Percentiles rank a stretch among this genome's conserved stretches.
Evolutionary conservation across 768 basidiomycete species (phyloP).

Genomic region (Lenzites betulinus): DNA sequence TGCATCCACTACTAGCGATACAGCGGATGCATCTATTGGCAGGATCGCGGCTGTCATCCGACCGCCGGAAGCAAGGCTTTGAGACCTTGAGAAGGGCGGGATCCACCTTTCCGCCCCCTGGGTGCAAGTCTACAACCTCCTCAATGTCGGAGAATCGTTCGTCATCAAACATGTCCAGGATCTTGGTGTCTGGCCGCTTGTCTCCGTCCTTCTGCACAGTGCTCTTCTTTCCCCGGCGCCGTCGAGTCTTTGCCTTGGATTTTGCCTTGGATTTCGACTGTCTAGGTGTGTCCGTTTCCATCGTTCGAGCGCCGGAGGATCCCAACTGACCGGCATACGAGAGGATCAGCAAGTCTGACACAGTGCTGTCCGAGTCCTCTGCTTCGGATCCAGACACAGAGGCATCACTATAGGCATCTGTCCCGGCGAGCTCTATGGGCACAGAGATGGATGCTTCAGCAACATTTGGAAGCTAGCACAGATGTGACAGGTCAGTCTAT

Average conservation of each 20-base stretch:
- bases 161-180: neutral
- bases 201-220: neutral
- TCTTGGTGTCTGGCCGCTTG: neutral
- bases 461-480: neutral
- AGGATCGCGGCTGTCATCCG: neutral
- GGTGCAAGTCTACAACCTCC: neutral
- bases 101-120: neutral
- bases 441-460: too few species aligned
- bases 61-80: neutral
- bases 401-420: too few species aligned
- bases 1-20: neutral
- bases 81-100: neutral
- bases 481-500: too few species aligned
- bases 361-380: too few species aligned
- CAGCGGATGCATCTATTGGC: slow-evolving; percentile 1
- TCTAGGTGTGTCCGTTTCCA: too few species aligned
- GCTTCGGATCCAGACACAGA: too few species aligned
- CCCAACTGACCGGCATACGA: too few species aligned
- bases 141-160: neutral
- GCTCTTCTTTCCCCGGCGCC: neutral
- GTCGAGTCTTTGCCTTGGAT: neutral
- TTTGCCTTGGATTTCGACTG: too few species aligned
- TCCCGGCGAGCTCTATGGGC: too few species aligned
- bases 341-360: too few species aligned
- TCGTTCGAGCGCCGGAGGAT: too few species aligned